phyloP scores from a whole-genome alignment of 345 rosid species.

The Punica granatum region DNA sequence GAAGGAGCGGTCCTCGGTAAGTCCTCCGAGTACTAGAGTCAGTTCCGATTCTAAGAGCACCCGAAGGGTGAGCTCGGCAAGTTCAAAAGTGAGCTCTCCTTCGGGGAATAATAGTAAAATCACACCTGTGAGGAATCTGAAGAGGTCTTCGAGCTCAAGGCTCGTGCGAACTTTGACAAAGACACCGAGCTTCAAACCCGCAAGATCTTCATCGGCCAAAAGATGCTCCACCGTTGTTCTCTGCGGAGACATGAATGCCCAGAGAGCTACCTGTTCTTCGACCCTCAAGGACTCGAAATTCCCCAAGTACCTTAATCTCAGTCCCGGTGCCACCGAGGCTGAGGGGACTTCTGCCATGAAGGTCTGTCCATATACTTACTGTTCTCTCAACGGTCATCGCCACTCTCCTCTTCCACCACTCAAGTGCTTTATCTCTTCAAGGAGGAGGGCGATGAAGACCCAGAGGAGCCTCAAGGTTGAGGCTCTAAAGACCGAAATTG shows the following conservation, averaged over 20 bases:
- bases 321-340: conserved; percentile 51
- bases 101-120: conserved; percentile 14
- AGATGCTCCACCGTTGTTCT: conserved; percentile 39
- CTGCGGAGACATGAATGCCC: conserved; percentile 34
- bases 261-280: conserved; percentile 84
- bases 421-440: conserved; percentile 59
- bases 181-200: conserved; percentile 59
- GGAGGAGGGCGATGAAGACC: conserved; percentile 50
- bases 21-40: conserved; percentile 19
- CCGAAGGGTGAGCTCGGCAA: conserved; percentile 18
- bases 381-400: conserved; percentile 89
- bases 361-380: conserved; percentile 79
- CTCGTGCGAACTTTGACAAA: conserved; percentile 50
- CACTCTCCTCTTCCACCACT: conserved; percentile 65
- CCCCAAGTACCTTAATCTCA: conserved; percentile 60
- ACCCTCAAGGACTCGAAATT: conserved; percentile 79
- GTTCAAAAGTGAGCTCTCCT: conserved; percentile 25
- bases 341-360: conserved; percentile 67
- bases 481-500: conserved; percentile 15
- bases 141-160: conserved; percentile 47
- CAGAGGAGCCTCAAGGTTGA: conserved; percentile 43
- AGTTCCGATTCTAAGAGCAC: conserved; percentile 27
- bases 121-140: conserved; percentile 23
- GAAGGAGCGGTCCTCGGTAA: conserved; percentile 50
- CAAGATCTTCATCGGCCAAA: conserved; percentile 25